Evolutionary conservation across 1,284 basidiomycete genomes (phyloP).

Genomic region (Puccinia sorghi): DNA sequence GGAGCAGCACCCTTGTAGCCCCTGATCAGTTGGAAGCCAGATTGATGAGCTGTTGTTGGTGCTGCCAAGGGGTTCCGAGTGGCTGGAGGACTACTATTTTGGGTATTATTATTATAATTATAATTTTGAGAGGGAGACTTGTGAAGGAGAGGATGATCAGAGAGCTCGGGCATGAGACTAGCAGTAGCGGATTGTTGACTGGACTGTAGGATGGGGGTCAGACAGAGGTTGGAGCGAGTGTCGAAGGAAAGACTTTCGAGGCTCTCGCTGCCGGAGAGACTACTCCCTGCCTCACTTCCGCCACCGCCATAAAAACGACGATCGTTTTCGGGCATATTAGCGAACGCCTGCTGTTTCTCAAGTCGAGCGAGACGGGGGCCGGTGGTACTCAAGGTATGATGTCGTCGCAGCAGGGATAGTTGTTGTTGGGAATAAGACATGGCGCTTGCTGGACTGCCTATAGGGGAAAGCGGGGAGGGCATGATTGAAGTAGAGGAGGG

Average conservation of each 20-base stretch:
- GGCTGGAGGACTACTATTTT: not conserved
- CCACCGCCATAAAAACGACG: slow-evolving; percentile 26
- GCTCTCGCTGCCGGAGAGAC: slow-evolving; percentile 24
- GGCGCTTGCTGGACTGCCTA: slow-evolving; percentile 10
- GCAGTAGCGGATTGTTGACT: not conserved
- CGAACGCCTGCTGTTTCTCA: slow-evolving; percentile 25
- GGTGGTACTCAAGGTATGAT: slow-evolving; percentile 24
- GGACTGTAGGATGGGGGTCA: slow-evolving; percentile 1
- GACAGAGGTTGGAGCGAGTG: slow-evolving; percentile 24
- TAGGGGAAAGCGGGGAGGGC: not conserved
- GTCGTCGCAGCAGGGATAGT: slow-evolving; percentile 12
- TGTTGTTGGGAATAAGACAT: slow-evolving; percentile 4
- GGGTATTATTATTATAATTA: not conserved
- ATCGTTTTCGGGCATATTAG: slow-evolving; percentile 31
- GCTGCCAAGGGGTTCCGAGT: not conserved
- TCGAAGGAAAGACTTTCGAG: slow-evolving; percentile 6
- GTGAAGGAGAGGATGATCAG: slow-evolving; percentile 6
- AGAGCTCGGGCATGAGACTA: slow-evolving; percentile 21
- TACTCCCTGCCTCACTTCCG: slow-evolving; percentile 11
- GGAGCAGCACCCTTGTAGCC: slow-evolving; percentile 21
- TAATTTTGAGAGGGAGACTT: not conserved
- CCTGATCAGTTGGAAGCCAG: slow-evolving; percentile 26
- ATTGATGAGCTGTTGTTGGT: not conserved
- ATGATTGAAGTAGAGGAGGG: not conserved
- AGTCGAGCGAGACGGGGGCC: slow-evolving; percentile 26